Evolutionary conservation across 306 rosid species (phyloP), one percentile per base, ranked within the genome.

Genomic region (Boehmeria nivea): DNA sequence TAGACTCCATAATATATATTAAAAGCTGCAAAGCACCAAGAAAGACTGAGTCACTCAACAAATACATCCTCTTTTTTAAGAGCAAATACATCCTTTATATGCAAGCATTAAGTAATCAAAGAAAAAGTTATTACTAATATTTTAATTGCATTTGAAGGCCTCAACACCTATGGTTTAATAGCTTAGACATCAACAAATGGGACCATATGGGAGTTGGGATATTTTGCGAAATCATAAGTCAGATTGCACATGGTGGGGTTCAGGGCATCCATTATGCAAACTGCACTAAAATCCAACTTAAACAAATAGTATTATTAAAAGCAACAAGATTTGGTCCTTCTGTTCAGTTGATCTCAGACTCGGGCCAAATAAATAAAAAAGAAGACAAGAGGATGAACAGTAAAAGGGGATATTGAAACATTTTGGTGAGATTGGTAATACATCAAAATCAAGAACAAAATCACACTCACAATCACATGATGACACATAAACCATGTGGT

Each of bases 191-290:
- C 36, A 57, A 12, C 27, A 34, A 59, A 23, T 43, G 57, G 73
- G 76, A 6, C 60, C 51, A 51, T 57, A 50, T 50, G 42, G 26
- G 3, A 17, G 33, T 8, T n/a, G n/a, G n/a, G n/a, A n/a, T n/a
- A n/a, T n/a, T n/a, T n/a, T n/a, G n/a, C n/a, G n/a, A n/a, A n/a
- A n/a, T n/a, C 44, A 59, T 59, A 47, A 53, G 34, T 63, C 53
- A 60, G 48, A 49, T 63, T 12, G 37, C 88, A 78, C 70, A 65
- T 76, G 85, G 80, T 59, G 59, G 76, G 61, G 21, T 44, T n/a
- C n/a, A n/a, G n/a, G n/a, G n/a, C n/a, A n/a, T n/a, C n/a, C n/a
- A n/a, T n/a, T 2, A 53, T 51, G 64, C 46, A 34, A 43, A 36
- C 57, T 43, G 22, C 50, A 52, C 59, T 53, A 44, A 45, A 23